A percentile compares a stretch with the other conserved stretches of the same genome.
phyloP scores from a whole-genome alignment of 306 rosid genomes.

The Neltuma alba region DNA sequence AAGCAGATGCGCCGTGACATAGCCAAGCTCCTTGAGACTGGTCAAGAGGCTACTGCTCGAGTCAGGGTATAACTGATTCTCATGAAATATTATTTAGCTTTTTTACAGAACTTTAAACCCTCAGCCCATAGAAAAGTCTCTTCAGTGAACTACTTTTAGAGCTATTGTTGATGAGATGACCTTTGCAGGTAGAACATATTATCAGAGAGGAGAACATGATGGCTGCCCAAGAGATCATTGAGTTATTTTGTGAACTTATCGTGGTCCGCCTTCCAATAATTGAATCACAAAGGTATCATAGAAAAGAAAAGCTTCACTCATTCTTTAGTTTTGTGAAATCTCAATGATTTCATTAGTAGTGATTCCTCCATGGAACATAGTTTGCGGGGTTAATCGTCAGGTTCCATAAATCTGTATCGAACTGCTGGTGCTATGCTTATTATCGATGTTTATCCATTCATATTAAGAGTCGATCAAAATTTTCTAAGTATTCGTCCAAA shows the following conservation, averaged over 20 bases:
- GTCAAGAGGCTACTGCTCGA: slow-evolving; percentile 99
- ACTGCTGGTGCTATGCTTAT: not conserved
- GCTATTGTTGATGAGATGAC: slow-evolving; percentile 16
- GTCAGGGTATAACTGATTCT: slow-evolving; percentile 62
- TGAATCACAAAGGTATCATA: slow-evolving; percentile 78
- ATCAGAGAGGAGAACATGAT: slow-evolving; percentile 96
- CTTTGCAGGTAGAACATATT: slow-evolving; percentile 86
- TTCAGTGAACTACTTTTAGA: not conserved
- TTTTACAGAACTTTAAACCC: slow-evolving; percentile 7
- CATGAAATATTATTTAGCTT: not conserved
- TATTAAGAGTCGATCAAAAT: not conserved
- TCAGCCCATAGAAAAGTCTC: not conserved
- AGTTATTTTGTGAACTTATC: slow-evolving; percentile 83
- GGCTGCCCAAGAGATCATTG: slow-evolving; percentile 97
- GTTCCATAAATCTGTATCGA: not conserved
- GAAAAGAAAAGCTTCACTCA: slow-evolving; percentile 13
- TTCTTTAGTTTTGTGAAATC: slow-evolving; percentile 12
- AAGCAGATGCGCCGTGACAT: slow-evolving; percentile 95
- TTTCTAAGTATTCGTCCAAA: slow-evolving; percentile 20
- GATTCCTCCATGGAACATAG: slow-evolving; percentile 4
- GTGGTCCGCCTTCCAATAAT: slow-evolving; percentile 87
- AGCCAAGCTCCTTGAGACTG: slow-evolving; percentile 97
- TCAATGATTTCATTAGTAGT: slow-evolving; percentile 13
- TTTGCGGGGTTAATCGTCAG: no score
- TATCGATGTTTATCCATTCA: not conserved